Percentiles rank a stretch among this genome's conserved stretches.
phyloP scores from a whole-genome alignment of 2,329 filamentous ascomycete species.

The Lachnellula suecica region DNA sequence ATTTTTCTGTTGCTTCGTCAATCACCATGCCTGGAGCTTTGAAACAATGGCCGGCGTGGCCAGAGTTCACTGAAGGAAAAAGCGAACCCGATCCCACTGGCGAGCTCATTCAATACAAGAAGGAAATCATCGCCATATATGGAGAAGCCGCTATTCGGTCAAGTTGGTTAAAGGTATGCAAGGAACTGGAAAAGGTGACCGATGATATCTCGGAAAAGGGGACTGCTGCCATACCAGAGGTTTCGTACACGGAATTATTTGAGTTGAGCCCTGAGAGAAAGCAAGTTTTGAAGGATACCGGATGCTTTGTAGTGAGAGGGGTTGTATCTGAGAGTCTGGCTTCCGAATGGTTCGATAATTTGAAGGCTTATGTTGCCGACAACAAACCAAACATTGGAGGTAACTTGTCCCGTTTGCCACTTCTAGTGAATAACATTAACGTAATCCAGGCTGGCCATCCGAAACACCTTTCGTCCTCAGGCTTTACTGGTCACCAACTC shows the following conservation, averaged over 20 bases:
- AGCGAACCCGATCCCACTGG: too few relatives aligned
- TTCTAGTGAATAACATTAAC: background rate
- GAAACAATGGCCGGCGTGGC: too few relatives aligned
- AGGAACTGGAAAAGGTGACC: slow-evolving; percentile 35
- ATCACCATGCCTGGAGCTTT: too few relatives aligned
- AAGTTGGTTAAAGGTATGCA: slow-evolving; percentile 41
- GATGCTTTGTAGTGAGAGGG: slow-evolving; percentile 29
- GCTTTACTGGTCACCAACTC: slow-evolving; percentile 40
- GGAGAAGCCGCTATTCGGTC: too few relatives aligned
- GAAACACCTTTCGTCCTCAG: slow-evolving; percentile 39
- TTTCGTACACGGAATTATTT: slow-evolving; percentile 32
- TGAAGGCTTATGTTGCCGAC: slow-evolving; percentile 35
- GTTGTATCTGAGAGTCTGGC: slow-evolving; percentile 26
- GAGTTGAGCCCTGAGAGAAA: slow-evolving; percentile 12
- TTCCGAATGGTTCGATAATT: slow-evolving; percentile 28
- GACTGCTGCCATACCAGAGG: slow-evolving; percentile 34
- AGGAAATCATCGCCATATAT: too few relatives aligned
- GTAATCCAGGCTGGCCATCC: slow-evolving; percentile 33
- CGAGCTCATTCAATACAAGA: too few relatives aligned
- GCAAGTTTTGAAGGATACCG: slow-evolving; percentile 30
- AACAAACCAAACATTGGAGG: slow-evolving; percentile 31
- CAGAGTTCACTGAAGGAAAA: too few relatives aligned
- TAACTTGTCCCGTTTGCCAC: background rate
- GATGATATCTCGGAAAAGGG: slow-evolving; percentile 37
- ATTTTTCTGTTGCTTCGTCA: too few relatives aligned